Conservation (phyloP, 257 asterid species). For the Forsythia suspensa region DNA sequence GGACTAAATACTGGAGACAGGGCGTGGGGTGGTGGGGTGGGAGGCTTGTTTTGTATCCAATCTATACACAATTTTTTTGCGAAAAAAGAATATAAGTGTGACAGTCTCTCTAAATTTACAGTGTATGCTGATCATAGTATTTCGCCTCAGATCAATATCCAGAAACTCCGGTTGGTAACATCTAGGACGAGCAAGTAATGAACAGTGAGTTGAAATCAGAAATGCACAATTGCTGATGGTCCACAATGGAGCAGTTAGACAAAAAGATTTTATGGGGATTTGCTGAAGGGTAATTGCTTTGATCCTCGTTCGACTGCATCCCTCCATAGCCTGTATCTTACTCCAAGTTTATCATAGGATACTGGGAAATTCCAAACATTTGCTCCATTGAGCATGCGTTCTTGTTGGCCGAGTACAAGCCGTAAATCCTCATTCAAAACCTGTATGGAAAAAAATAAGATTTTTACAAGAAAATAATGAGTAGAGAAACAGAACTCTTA, state of each 20-base stretch:
- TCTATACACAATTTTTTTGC: slow-evolving; percentile 48
- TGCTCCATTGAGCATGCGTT: slow-evolving; percentile 73
- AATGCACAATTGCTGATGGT: slow-evolving; percentile 8
- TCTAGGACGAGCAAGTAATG: background rate
- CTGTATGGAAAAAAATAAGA: slow-evolving; percentile 26
- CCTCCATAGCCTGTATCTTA: slow-evolving; percentile 83
- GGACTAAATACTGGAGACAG: background rate
- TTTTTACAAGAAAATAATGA: background rate
- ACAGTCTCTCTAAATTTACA: slow-evolving; percentile 36
- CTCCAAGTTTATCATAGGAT: slow-evolving; percentile 80
- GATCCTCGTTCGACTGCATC: slow-evolving; percentile 64
- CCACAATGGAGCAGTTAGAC: slow-evolving; percentile 11
- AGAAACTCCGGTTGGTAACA: slow-evolving; percentile 5
- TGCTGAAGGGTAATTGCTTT: slow-evolving; percentile 39
- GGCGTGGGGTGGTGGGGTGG: background rate
- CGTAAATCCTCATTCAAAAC: slow-evolving; percentile 86
- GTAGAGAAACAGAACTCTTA: background rate
- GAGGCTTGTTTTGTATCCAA: slow-evolving; percentile 13
- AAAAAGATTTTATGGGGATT: slow-evolving; percentile 30
- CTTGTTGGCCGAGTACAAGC: slow-evolving; percentile 80
- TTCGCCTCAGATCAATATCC: slow-evolving; percentile 27
- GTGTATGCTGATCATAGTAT: slow-evolving; percentile 24
- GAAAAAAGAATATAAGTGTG: slow-evolving; percentile 19
- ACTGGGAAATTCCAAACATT: slow-evolving; percentile 79
- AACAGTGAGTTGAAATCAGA: slow-evolving; percentile 1